Evolutionary conservation across 179 eudicot genomes (phyloP), one percentile per base, ranked within the genome.

Genomic region (Spergularia azorica): DNA sequence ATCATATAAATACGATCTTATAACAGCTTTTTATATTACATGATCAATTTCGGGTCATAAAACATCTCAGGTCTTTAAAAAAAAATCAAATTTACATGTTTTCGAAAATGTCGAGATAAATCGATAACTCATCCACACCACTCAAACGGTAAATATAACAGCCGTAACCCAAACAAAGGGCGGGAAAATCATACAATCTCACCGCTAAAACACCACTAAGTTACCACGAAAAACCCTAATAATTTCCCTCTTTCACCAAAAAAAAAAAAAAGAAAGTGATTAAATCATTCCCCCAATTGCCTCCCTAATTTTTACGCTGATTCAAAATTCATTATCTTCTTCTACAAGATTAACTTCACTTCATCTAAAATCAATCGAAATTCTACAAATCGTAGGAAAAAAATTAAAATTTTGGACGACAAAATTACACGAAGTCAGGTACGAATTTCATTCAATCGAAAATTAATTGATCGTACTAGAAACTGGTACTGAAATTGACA

Each of bases 171-270:
- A 60, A 41, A 1, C 71, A 17, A 69, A 69, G 36, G 72, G 72
- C 72, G 72, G 72, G 72, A 69, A 69, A 69, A 20, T 69, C 71
- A 69, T 69, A 69, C 48, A 52, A n/a, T 12, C 17, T 43, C 10
- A 1, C 52, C 36, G 65, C 65, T 10, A 61, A 9, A 61, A 61
- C 65, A 20, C 26, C 10, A 1, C 38, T 8, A 61, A 8, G 2
- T 17, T 16, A 7, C 15, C 7, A 69, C 72, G 39, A 21, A 70
- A 70, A 70, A 69, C 72, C 72, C 72, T 69, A 52, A 32, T 48
- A 1, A 52, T 54, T 67, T 43, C 48, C 48, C 48, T 43, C 48
- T 26, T 26, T 26, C 32, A 26, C 32, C 32, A 26, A 26, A 1
- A 1, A 26, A 26, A 21, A 21, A 43, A 43, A 43, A 4, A 43